phyloP scores from a whole-genome alignment of 2,329 filamentous ascomycete genomes.

The Colletotrichum falcatum region DNA sequence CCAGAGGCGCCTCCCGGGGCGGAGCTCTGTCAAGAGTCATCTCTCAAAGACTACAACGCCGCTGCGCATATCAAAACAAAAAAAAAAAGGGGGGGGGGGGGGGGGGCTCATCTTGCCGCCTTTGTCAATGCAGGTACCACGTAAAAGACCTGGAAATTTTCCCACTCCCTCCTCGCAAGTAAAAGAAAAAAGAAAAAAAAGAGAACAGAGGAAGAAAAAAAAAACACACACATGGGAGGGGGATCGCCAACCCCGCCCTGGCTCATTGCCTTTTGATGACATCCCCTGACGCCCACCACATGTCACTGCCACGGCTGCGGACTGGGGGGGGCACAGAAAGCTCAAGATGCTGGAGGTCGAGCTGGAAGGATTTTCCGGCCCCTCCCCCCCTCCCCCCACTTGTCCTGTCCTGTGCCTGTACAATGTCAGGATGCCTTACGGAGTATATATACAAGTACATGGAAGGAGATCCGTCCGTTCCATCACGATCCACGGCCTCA shows the following conservation, averaged over 20 bases:
- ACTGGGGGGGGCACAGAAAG: not conserved
- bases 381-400: not conserved
- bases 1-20: not conserved
- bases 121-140: not conserved
- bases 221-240: too few relatives aligned
- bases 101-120: not conserved
- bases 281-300: slow-evolving; percentile 32
- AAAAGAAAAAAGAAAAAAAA: slow-evolving; percentile 3
- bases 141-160: slow-evolving; percentile 3
- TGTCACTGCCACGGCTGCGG: slow-evolving; percentile 32
- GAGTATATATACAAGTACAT: too few relatives aligned
- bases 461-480: slow-evolving; percentile 22
- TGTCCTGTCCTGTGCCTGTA: not conserved
- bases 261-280: not conserved
- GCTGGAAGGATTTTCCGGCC: slow-evolving; percentile 6
- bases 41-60: not conserved
- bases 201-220: not conserved
- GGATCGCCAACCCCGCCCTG: slow-evolving; percentile 1
- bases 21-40: slow-evolving; percentile 15
- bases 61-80: not conserved
- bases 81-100: too few relatives aligned
- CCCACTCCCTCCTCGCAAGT: too few relatives aligned
- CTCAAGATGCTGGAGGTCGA: not conserved
- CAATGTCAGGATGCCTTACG: not conserved
- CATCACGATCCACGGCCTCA: slow-evolving; percentile 38